Evolutionary conservation across 2,329 filamentous ascomycete genomes (phyloP), one percentile per base, ranked within the genome.

Genomic region (Paracamarosporium sp.): DNA sequence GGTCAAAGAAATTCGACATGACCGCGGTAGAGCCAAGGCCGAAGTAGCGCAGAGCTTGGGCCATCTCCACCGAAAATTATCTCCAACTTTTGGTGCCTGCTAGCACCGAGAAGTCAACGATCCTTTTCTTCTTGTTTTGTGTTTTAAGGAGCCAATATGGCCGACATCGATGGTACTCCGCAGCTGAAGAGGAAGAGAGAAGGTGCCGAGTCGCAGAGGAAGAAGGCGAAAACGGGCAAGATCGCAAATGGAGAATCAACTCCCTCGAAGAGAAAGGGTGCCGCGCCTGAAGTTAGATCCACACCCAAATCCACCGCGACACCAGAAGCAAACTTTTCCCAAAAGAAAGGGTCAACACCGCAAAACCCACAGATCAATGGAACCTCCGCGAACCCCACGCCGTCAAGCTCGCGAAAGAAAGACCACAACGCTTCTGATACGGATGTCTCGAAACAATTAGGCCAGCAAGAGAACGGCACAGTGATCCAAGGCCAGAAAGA

Each of bases 1-100:
- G 51, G 52, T 71, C 70, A 71, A 75, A 75, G 71, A 74, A 75
- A 73, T 70, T 74, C 65, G 60, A 47, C 53, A 50, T 27, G 55
- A 60, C 63, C 36, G 48, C 47, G 47, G 47, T 50, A 40, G 46
- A 50, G 68, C 66, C 69, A 69, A 64, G 54, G 50, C 60, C 61
- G 50, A 52, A 20, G n/a, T 53, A 45, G 12, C 55, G 61, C 64
- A 62, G 61, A 68, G 65, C 72, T 73, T 60, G 69, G 69, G 61
- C 70, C 68, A 62, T 38, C 41, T 31, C 46, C 53, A 46, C 61
- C 64, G 61, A 69, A 72, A 69, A 66, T 59, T 66, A 65, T 69
- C 64, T 63, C 59, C 51, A 64, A 59, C 59, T 60, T 57, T 61
- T 55, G 47, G 53, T 51, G 48, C 15, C 36, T 43, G 33, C 17